Base-by-base conservation (phyloP, 306 rosid species). In the Cicer arietinum region DNA sequence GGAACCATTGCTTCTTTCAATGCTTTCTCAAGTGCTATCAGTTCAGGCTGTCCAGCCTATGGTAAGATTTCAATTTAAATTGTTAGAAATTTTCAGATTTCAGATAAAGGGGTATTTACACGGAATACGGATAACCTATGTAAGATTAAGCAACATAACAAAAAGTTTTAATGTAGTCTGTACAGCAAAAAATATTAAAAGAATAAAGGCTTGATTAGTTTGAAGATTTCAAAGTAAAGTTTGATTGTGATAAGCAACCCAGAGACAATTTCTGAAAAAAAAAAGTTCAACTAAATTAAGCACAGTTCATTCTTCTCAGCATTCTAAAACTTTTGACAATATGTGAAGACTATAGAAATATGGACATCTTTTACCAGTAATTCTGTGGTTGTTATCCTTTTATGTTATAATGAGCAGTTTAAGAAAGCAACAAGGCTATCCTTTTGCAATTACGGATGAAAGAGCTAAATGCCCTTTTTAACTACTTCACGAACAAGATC, bases 21-120 rank as follows among this genome's bases (percentile, higher is more conserved):
- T 58, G 90, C 86, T 82, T 85, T 91, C 89, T 94, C 98, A 42
- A 94, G 91, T 75, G 97, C 90, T 67, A 94, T 85, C 61, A 94
- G 74, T 84, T 94, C 97, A 56, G 92, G 91, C 86, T 91, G 96
- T 63, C 98, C 98, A 42, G 90, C 90, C 98, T 94, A 83, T 4
- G 43, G 77, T 18, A 16, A 70, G 47, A 57, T 72, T 69, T 48
- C 60, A 56, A 74, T 46, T 41, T 56, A 74, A 77, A 78, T 44
- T 51, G 52, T 74, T 10, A 75, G 22, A 64, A 39, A 37, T 2
- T 12, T 68, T 20, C 25, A 73, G 51, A 68, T 40, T 67, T 46
- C 72, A 7, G 13, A 67, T 8, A 67, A 54, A 54, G 57, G 8
- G 7, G 50, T 11, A 69, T 53, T 41, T 44, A 40, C 56, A 35